Conservation (phyloP, 164 flowering plant species). For the Umbellularia californica region DNA sequence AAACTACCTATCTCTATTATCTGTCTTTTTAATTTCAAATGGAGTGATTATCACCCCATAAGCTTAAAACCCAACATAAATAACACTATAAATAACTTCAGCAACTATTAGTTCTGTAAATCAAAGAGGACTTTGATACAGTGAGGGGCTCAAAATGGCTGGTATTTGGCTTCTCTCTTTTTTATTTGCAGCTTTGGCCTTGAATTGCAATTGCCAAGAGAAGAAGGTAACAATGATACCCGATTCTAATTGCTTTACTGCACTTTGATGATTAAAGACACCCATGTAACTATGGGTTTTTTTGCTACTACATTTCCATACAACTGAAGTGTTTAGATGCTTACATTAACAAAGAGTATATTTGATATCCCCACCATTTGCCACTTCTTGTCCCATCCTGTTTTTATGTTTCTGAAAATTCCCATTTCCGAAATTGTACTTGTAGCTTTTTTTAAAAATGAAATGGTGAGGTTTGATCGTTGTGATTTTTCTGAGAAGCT, state of each 20-base stretch:
- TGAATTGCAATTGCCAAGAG: slow-evolving; percentile 2
- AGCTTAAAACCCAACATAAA: no score
- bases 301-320: no score
- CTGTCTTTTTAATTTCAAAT: no score
- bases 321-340: no score
- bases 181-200: not conserved
- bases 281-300: no score
- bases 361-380: no score
- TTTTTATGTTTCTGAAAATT: not conserved
- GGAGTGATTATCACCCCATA: no score
- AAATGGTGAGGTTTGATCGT: not conserved
- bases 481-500: not conserved
- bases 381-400: no score
- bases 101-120: not conserved
- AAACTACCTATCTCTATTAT: no score
- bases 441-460: not conserved
- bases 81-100: not conserved
- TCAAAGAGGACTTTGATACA: not conserved
- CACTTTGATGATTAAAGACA: not conserved
- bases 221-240: not conserved
- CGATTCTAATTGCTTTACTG: not conserved
- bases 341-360: no score
- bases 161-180: not conserved
- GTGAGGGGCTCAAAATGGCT: not conserved
- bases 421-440: not conserved